Conservation (phyloP, 495 filamentous ascomycete genomes). For the Copromyces sp. region DNA sequence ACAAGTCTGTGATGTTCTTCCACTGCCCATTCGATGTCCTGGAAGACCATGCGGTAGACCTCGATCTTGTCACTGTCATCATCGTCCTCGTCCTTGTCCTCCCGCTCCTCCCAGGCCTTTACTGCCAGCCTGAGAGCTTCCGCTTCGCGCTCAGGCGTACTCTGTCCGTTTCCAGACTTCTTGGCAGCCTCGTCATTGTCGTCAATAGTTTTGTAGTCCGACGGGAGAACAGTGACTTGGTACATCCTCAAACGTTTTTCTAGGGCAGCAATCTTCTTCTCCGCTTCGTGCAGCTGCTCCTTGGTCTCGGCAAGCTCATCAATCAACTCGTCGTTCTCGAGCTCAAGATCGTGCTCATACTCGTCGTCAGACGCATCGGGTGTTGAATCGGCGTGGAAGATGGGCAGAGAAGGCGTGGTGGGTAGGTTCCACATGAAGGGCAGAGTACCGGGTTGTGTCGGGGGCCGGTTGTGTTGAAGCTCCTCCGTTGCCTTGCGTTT, state of each 20-base stretch:
- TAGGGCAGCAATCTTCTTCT: neutral
- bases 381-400: neutral
- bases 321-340: neutral
- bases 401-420: neutral
- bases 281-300: neutral
- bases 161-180: neutral
- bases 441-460: neutral
- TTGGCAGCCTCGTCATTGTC: neutral
- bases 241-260: neutral
- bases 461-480: neutral
- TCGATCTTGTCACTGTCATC: neutral
- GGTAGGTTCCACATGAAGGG: neutral
- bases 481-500: neutral
- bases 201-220: neutral
- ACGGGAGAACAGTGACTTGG: neutral
- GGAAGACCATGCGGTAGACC: neutral
- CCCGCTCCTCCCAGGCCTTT: neutral
- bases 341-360: neutral
- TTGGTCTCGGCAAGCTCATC: neutral
- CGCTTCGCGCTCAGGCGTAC: neutral
- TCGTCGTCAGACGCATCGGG: neutral
- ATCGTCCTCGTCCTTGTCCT: neutral
- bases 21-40: neutral
- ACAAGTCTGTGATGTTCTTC: neutral
- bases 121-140: neutral